Conservation (phyloP, 345 rosid genomes). For the Kandelia obovata region DNA sequence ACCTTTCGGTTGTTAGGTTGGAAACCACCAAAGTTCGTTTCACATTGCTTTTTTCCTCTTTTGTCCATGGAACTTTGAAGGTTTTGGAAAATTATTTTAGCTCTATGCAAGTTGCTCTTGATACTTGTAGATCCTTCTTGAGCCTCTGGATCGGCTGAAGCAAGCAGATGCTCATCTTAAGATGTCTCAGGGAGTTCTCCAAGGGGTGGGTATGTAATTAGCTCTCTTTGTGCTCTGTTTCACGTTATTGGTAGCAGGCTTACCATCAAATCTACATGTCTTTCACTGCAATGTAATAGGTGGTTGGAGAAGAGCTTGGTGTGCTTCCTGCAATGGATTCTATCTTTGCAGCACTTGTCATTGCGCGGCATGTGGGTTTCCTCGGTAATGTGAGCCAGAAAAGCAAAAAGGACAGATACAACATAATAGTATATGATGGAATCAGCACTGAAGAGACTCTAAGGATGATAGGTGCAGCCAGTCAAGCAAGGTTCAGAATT, state of each 20-base stretch:
- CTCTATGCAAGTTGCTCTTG: conserved; percentile 7
- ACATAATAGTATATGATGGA: conserved; percentile 65
- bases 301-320: conserved; percentile 95
- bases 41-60: conserved; percentile 1
- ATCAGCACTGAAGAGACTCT: conserved; percentile 65
- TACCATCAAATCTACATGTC: conserved; percentile 2
- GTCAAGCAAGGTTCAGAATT: conserved; percentile 60
- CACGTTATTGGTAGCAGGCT: background rate
- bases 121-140: conserved; percentile 69
- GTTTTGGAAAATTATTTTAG: conserved; percentile 4
- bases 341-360: conserved; percentile 52
- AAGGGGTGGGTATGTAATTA: conserved; percentile 80
- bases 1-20: conserved; percentile 68
- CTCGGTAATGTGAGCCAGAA: conserved; percentile 37
- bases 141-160: conserved; percentile 73
- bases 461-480: conserved; percentile 66
- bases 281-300: conserved; percentile 40
- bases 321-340: conserved; percentile 98
- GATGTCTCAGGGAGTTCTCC: conserved; percentile 81
- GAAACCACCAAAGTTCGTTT: conserved; percentile 68
- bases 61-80: background rate
- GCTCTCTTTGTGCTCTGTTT: background rate
- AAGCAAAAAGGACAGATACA: conserved; percentile 47
- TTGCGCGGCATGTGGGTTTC: conserved; percentile 57
- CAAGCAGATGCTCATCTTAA: conserved; percentile 72